These are phyloP conservation scores for Myrica gale DNA, from an alignment of 306 rosid genomes.

Conservation along the genomic window DNA sequence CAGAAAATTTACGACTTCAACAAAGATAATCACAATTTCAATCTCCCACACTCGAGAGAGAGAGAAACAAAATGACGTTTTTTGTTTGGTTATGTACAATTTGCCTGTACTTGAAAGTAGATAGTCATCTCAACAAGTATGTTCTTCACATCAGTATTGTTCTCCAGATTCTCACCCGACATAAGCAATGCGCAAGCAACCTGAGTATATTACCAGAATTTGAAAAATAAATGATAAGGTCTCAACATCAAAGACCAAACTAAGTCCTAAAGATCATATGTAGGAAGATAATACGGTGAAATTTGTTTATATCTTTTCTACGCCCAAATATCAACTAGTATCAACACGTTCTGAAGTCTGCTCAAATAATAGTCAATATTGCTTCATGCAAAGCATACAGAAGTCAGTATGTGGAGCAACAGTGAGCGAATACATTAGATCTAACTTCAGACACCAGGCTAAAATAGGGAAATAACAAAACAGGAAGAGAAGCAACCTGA, in stretches of 20 bases:
- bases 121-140: conserved; percentile 63
- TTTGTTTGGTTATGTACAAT: not conserved
- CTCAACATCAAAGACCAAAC: conserved; percentile 14
- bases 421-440: conserved; percentile 6
- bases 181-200: conserved; percentile 58
- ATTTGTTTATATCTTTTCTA: not conserved
- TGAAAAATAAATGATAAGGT: conserved; percentile 15
- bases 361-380: not conserved
- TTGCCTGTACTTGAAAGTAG: conserved; percentile 65
- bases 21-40: not conserved
- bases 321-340: not conserved
- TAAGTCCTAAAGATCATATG: not conserved
- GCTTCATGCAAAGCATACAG: not conserved
- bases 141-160: conserved; percentile 48
- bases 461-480: not conserved
- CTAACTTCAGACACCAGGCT: conserved; percentile 10
- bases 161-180: conserved; percentile 52
- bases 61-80: not conserved
- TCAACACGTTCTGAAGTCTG: not conserved
- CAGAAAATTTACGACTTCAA: not conserved
- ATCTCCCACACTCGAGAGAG: not conserved
- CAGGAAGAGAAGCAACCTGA: not conserved
- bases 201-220: conserved; percentile 25
- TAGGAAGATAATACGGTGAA: not conserved
- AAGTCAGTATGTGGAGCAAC: not conserved